These are phyloP conservation scores for Saturnispora bothae DNA, from an alignment of 805 yeast species.

Conservation along the genomic window DNA sequence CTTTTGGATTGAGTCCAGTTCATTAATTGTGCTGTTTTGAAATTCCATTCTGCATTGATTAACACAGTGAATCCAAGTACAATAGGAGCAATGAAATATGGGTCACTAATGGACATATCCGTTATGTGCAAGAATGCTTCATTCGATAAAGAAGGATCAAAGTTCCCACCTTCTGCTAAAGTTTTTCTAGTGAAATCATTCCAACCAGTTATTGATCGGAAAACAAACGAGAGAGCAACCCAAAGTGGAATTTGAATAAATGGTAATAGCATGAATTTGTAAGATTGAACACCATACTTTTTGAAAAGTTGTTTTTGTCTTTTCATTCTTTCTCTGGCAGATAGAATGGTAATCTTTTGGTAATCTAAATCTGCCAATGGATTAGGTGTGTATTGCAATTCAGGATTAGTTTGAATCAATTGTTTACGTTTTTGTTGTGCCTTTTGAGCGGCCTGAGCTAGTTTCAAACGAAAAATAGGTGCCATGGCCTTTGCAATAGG, in stretches of 20 bases:
- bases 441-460: slow-evolving; percentile 37
- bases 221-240: slow-evolving; percentile 66
- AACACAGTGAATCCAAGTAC: slow-evolving; percentile 60
- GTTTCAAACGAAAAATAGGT: slow-evolving; percentile 56
- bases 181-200: slow-evolving; percentile 20
- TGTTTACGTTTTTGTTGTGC: slow-evolving; percentile 20
- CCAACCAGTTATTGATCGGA: slow-evolving; percentile 71
- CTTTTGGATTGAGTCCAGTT: slow-evolving; percentile 29
- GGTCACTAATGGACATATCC: slow-evolving; percentile 53
- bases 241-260: slow-evolving; percentile 79
- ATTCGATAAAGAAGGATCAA: slow-evolving; percentile 38
- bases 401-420: slow-evolving; percentile 12
- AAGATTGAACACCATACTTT: slow-evolving; percentile 57
- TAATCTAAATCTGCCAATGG: slow-evolving; percentile 41
- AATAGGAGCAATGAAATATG: slow-evolving; percentile 55
- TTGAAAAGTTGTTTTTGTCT: slow-evolving; percentile 65
- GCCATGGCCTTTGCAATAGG: slow-evolving; percentile 66
- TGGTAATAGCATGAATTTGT: slow-evolving; percentile 73
- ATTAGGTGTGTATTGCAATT: slow-evolving; percentile 18
- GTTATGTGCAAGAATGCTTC: slow-evolving; percentile 55
- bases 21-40: slow-evolving; percentile 48
- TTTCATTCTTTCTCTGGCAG: slow-evolving; percentile 68
- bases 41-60: slow-evolving; percentile 76
- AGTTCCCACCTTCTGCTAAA: slow-evolving; percentile 20
- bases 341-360: slow-evolving; percentile 65